Evolutionary conservation across 2,329 filamentous ascomycete genomes (phyloP), one percentile per base, ranked within the genome.

Genomic region (Fusarium sp.): DNA sequence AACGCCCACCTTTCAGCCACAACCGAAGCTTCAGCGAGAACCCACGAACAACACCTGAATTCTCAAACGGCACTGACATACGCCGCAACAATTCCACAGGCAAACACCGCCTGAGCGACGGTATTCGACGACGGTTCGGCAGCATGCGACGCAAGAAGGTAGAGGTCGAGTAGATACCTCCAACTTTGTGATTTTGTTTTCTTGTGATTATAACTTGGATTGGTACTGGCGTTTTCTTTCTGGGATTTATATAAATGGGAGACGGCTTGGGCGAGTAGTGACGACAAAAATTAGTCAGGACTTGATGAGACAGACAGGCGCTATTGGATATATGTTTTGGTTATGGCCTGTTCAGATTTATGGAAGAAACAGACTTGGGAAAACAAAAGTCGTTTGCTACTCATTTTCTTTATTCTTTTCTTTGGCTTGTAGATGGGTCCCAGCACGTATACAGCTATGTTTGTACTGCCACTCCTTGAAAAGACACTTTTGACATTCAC

Each of bases 81-180:
- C 77, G 77, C 22, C 81, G 85, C 38, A 82, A 82, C 56, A 81
- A 82, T 74, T 85, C 82, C 1, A 84, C 84, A 1, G 83, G 86
- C 35, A 84, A 66, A 26, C 70, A 84, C 65, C 80, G 81, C 35
- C 58, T 89, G 13, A 81, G 85, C 18, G 85, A 88, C 33, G 87
- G 86, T 5, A 73, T 91, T 45, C 89, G 86, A 82, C 82, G 84
- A 45, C 84, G 87, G 22, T 84, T 90, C 58, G 88, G 87, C 31
- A 88, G 86, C 74, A 76, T 90, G 58, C 83, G 86, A 50, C 82
- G 82, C 59, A 86, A 83, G 80, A 85, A 82, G 71, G 75, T 44
- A 4, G 70, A 76, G 50, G 72, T 59, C 16, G 51, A 70, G 48
- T 70, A 55, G 56, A 44, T 31, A 10, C 22, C 24, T 15, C 7